Evolutionary conservation across 257 asterid species (phyloP).

Genomic region (Solanum microdontum): DNA sequence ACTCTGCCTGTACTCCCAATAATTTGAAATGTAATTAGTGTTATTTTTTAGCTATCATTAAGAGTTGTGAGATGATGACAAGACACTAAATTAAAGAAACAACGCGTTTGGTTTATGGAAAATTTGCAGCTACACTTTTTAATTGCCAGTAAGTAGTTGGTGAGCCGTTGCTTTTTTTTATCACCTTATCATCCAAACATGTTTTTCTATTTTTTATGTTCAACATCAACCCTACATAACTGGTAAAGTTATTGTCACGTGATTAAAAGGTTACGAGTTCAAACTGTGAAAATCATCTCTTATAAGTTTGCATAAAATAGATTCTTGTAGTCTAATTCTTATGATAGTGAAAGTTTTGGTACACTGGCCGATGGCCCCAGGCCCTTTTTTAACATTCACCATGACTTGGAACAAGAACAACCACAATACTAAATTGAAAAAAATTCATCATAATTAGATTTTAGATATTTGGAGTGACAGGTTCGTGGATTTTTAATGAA

Average conservation of each 20-base stretch:
- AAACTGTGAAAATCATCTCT: neutral
- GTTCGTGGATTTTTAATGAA: neutral
- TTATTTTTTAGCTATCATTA: neutral
- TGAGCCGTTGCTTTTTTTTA: neutral
- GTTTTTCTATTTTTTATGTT: neutral
- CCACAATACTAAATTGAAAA: neutral
- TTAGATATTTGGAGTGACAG: neutral
- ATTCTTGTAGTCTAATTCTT: neutral
- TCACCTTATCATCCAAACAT: neutral
- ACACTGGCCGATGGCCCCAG: neutral
- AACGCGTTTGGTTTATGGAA: neutral
- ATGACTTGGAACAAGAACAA: neutral
- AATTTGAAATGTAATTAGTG: neutral
- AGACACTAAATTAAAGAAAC: neutral
- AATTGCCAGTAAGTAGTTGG: neutral
- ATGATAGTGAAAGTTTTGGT: neutral
- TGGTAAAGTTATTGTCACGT: neutral
- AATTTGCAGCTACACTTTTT: neutral
- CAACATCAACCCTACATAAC: neutral
- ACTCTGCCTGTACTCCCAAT: neutral
- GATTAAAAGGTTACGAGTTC: neutral
- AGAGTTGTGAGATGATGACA: neutral
- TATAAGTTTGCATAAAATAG: neutral
- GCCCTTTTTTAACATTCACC: neutral
- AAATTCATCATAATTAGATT: neutral